Conservation (phyloP, 257 asterid genomes). For the Penstemon eatonii region DNA sequence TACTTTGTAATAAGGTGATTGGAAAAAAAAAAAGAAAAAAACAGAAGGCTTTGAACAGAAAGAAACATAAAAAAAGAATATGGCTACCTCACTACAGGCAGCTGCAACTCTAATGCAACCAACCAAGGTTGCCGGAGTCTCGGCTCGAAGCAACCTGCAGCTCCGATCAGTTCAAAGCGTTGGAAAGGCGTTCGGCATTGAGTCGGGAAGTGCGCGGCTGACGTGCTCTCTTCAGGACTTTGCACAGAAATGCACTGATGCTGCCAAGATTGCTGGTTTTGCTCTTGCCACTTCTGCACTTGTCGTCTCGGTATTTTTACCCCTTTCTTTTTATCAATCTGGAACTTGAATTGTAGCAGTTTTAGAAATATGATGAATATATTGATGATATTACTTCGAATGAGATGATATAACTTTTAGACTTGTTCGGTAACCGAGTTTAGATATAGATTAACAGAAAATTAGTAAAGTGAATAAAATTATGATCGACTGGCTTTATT, state of each 20-base stretch:
- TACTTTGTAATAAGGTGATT: constrained; percentile 18
- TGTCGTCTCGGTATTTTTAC: constrained; percentile 59
- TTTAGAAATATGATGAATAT: no score
- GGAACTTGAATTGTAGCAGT: no score
- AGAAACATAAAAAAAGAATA: constrained; percentile 27
- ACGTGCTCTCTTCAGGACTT: constrained; percentile 89
- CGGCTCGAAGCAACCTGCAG: constrained; percentile 52
- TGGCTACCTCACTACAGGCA: constrained; percentile 90
- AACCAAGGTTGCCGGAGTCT: constrained; percentile 52
- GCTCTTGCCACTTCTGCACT: constrained; percentile 99
- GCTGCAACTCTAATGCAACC: constrained; percentile 94
- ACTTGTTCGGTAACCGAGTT: no score
- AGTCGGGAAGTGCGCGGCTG: constrained; percentile 44
- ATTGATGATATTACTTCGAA: no score
- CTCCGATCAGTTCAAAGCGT: constrained; percentile 57
- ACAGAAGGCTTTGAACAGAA: not conserved
- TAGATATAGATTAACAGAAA: no score
- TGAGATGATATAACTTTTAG: no score
- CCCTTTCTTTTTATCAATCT: no score
- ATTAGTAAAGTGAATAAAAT: no score
- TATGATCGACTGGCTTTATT: no score
- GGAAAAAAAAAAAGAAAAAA: not conserved
- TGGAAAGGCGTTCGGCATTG: constrained; percentile 67
- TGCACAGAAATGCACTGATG: constrained; percentile 77
- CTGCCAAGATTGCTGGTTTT: constrained; percentile 92